Base-by-base conservation (phyloP, 805 yeast species). In the Lachancea kluyveri region DNA sequence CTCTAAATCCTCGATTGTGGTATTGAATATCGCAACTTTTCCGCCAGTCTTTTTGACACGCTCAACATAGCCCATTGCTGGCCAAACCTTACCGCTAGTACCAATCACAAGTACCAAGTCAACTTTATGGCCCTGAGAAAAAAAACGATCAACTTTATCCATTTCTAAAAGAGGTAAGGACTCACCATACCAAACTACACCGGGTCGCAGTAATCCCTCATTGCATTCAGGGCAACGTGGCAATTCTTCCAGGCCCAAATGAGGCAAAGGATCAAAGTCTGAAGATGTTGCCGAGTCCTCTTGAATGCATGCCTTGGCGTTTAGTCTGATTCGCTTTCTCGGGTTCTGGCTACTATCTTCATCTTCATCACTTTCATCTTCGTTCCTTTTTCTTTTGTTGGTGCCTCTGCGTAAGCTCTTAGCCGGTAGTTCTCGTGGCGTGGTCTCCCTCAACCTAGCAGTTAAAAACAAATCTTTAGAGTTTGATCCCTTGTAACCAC, bases 121-220 rank as follows among this genome's bases (percentile, higher is more conserved):
- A 14, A 83, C 78, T 7, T 42, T 29, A 5, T 21, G 38, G 4
- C 57, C 56, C 16, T 63, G 62, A 8, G 62, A 48, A 5, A 85
- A 66, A 45, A 82, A 86, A 26, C 71, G 74, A 57, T 86, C 95
- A 4, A 84, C 85, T 25, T 60, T 60, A 39, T 76, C 78, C 36
- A 87, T 70, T 8, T 67, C 69, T 28, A 59, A 59, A 33, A 83
- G 54, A 0, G 94, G 85, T 26, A 87, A 60, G 10, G 86, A 69
- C 56, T 87, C 96, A n/a, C 96, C 96, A 58, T 81, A 85, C 96
- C 95, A 87, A 5, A 86, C 88, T 3, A 87, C 94, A 0, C 92
- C 95, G 0, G 96, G 96, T 14, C 96, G 64, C 36, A 87, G 58
- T 8, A 81, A 51, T 0, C 78, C 79, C 4, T 65, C 67, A n/a